These are phyloP conservation scores for Beta vulgaris DNA, from an alignment of 148 eudicot genomes.

Conservation along the genomic window DNA sequence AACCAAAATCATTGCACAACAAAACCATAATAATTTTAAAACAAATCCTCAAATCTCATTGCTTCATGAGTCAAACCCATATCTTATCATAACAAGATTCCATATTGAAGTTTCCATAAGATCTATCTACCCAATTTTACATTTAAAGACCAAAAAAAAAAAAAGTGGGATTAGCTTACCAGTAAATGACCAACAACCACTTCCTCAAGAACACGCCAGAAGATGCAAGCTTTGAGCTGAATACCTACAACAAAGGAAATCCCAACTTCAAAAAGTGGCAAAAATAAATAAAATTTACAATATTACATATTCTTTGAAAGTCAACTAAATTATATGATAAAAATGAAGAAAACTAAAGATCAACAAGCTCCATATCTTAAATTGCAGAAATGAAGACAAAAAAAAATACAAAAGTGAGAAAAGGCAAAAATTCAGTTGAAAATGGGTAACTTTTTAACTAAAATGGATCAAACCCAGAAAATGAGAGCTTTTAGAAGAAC, in stretches of 20 bases:
- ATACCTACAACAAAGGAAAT: not conserved
- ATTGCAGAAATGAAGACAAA: not conserved
- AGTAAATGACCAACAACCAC: not conserved
- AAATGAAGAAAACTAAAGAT: not conserved
- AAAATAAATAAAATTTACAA: not conserved
- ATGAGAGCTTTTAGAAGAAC: not conserved
- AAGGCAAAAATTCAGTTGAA: constrained; percentile 13
- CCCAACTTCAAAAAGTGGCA: not conserved
- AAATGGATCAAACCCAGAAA: constrained; percentile 14
- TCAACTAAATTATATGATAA: not conserved
- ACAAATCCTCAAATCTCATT: constrained; percentile 1
- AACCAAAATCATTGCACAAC: not conserved
- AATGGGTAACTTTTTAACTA: not conserved
- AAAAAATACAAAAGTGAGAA: not conserved
- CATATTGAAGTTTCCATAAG: not conserved
- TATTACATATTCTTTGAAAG: not conserved
- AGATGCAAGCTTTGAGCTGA: constrained; percentile 16
- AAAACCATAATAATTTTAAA: not conserved
- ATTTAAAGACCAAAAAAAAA: not conserved
- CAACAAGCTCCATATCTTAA: not conserved
- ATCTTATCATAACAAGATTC: not conserved
- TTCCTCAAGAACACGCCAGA: not conserved
- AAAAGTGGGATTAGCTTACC: not conserved
- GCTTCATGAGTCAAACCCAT: not conserved
- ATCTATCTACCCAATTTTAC: not conserved